Evolutionary conservation across 2,329 filamentous ascomycete species (phyloP), one percentile per base, ranked within the genome.

Genomic region (Hortaea sp.): DNA sequence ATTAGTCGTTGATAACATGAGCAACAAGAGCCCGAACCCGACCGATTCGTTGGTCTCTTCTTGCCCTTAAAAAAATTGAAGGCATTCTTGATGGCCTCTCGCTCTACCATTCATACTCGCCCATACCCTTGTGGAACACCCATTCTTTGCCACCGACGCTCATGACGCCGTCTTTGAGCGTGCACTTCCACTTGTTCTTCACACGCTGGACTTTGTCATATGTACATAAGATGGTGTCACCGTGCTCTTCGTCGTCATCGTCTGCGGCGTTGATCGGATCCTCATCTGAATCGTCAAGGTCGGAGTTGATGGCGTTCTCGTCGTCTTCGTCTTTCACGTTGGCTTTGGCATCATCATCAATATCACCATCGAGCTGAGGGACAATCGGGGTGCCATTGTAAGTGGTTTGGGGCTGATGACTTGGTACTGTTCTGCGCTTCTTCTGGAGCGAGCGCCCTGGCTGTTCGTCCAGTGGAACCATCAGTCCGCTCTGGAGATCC

Each of bases 141-240:
- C 67, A 84, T 76, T 98, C 92, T 69, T 87, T 94, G 56, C 88
- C 87, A 56, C 90, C 89, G 34, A 94, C 88, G 39, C 86, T 94
- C 56, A 98, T 75, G 12, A 98, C 86, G 13, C 92, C 92, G 61
- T 98, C 92, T 72, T 97, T 97, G 53, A 98, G 80, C 1, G 88
- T 89, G 69, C 92, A 98, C 85, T 98, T 98, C 85, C 85, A 70
- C 60, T 64, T 98, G 72, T 97, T 98, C 81, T 98, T 98, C 60
- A 97, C 92, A 41, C 92, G 79, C 69, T 97, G 90, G 7, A 98
- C 92, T 73, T 98, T 98, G 73, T 98, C 92, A 65, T 98, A 98
- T 64, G 94, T 95, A 73, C 92, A 98, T 37, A 98, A 81, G 86
- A 98, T 97, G 54, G 85, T 78, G 32, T 82, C 79, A 49, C 94